Evolutionary conservation across 495 filamentous ascomycete genomes (phyloP), one percentile per base, ranked within the genome.

Genomic region (Sphaerosporella brunnea): DNA sequence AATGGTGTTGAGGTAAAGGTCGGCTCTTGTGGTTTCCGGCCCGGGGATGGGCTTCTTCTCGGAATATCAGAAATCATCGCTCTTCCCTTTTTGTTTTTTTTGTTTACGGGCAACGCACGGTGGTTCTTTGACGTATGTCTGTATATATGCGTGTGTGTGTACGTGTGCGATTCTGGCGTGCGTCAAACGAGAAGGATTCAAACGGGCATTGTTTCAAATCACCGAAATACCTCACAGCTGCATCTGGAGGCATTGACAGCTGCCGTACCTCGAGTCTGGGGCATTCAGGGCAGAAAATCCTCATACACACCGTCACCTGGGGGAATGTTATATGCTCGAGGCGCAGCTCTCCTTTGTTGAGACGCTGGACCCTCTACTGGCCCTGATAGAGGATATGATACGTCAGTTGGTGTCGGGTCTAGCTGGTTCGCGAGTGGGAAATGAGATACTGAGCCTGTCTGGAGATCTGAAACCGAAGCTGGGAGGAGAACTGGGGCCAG

Each of bases 251-350:
- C 92, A 21, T 75, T 93, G 48, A 79, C 86, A 2, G 83, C 88
- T 45, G 78, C 87, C 37, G 71, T 95, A 36, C 80, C 81, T 23
- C 84, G 80, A 56, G 92, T 95, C 15, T 97, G 90, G 90, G 80
- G 84, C 84, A 1, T 97, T 97, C 59, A 77, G 90, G 36, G 92
- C 90, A 2, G 90, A 97, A 61, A 82, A 75, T 64, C 94, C 85
- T 61, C 86, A 95, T 63, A 96, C 90, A 4, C 74, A 86, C 13
- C 80, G 92, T 28, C 90, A 97, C 65, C 68, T 96, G 38, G 93
- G 84, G 66, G 90, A 97, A 56, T 97, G 96, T 62, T 96, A 95
- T 65, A 97, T 97, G 90, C 73, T 97, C 1, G 90, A 97, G 64
- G 86, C 77, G 5, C 92, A 97, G 63, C 65, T 82, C 44, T 77